Conservation (phyloP, 805 yeast genomes). For the Candida silvicultrix region DNA sequence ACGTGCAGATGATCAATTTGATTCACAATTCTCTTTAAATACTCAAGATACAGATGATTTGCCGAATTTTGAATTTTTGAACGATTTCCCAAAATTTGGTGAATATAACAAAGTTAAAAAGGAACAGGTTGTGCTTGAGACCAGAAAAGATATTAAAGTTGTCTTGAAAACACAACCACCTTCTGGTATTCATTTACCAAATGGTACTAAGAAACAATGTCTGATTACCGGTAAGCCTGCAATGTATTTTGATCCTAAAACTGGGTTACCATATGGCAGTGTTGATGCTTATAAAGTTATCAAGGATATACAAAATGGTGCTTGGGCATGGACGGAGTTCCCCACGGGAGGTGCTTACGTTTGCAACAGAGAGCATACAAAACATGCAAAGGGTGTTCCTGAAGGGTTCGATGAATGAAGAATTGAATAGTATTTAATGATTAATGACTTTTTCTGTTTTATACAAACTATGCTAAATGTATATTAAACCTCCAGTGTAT, state of each 20-base stretch:
- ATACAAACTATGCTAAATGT: neutral
- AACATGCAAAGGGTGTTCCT: slow-evolving; percentile 84
- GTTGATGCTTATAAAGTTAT: slow-evolving; percentile 74
- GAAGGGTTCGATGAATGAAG: slow-evolving; percentile 54
- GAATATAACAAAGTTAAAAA: slow-evolving; percentile 37
- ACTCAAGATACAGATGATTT: slow-evolving; percentile 23
- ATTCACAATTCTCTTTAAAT: neutral
- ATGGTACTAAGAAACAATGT: slow-evolving; percentile 62
- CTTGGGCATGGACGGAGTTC: slow-evolving; percentile 44
- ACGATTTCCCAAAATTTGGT: slow-evolving; percentile 52
- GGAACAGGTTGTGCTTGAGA: slow-evolving; percentile 37
- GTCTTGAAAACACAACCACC: slow-evolving; percentile 66
- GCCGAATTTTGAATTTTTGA: slow-evolving; percentile 31
- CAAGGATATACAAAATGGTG: slow-evolving; percentile 50
- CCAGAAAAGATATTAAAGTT: slow-evolving; percentile 40
- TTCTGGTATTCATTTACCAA: slow-evolving; percentile 64
- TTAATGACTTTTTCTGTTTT: neutral
- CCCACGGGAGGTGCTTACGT: slow-evolving; percentile 43
- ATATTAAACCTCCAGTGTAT: neutral
- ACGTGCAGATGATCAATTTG: slow-evolving; percentile 18
- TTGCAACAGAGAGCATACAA: slow-evolving; percentile 29
- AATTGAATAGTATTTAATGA: neutral
- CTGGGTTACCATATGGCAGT: slow-evolving; percentile 81
- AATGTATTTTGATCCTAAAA: slow-evolving; percentile 79
- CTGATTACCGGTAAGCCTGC: slow-evolving; percentile 75